Evolutionary conservation across 2,329 filamentous ascomycete species (phyloP), one percentile per base, ranked within the genome.

Genomic region (Hypoxylon sp.): DNA sequence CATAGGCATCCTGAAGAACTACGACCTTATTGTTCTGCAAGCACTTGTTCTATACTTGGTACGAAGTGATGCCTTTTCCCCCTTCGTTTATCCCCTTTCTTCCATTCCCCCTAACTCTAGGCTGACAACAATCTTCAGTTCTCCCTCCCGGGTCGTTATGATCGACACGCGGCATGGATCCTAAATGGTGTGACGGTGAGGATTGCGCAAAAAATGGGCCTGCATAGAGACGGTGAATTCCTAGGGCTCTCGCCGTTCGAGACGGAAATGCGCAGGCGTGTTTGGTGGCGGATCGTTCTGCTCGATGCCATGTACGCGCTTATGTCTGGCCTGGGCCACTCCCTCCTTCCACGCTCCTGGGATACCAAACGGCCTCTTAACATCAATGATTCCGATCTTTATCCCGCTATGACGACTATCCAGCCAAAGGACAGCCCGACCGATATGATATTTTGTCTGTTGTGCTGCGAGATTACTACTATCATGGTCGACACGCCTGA

Each of bases 201-300:
- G 13, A 82, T 88, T 42, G 84, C 83, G 1, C 81, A 87, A 63
- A 84, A 85, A 63, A 84, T 88, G 76, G 86, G 86, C 0, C 75
- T 88, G 36, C 83, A 88, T 53, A 77, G 81, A 8, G 84, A 88
- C 51, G 84, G 83, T 25, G 77, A 79, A 51, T 67, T 71, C 12
- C 71, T 84, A 4, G 78, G 78, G 1, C 71, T 87, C 2, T 73
- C 78, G 0, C 81, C 83, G 0, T 86, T 87, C 59, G 84, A 88
- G 61, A 80, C 80, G 2, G 84, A 89, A 63, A 87, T 88, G 75
- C 78, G 84, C n/a, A 74, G 85, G 31, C 75, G 86, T 5, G 73
- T 88, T 13, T 89, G 85, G 85, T 86, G 83, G 83, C 78, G 83
- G 62, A 78, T 87, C 17, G 74, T 83, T 37, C 71, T 85, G 46